Base-by-base conservation (phyloP, 768 basidiomycete species). In the Suillus bovinus region DNA sequence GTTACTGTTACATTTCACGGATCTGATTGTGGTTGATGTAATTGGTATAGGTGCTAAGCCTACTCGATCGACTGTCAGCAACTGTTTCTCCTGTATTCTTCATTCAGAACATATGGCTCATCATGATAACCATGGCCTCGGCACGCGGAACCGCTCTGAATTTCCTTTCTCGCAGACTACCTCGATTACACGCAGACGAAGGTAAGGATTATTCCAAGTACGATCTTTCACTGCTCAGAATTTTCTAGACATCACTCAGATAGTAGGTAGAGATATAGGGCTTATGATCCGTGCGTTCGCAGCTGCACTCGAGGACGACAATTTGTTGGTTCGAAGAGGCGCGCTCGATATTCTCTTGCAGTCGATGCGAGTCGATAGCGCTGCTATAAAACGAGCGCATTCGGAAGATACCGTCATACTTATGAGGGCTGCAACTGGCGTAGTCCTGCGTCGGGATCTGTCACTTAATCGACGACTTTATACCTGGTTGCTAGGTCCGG, bases 201-300 rank as follows among this genome's bases (percentile, higher is more conserved):
- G 90, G 92, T 91, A 66, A 66, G 73, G 24, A 41, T 58, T 36
- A 8, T 59, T 29, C 16, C 55, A n/a, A 41, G 17, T 24, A 42
- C 38, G 39, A 33, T 50, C 11, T 47, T 7, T n/a, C 39, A 31
- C 65, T 27, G 44, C 62, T 68, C 22, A 50, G 65, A 52, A 39
- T 54, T 14, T 0, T 60, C 34, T 52, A 81, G 91, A 91, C 67
- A 85, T 93, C 29, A 82, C 85, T 0, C 74, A 80, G 5, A 86
- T 93, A 34, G 84, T 94, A 13, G 95, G 94, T 4, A 84, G 85
- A 53, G 94, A 97, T 70, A 85, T 94, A 54, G 97, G 96, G 2
- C 80, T 99, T 56, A 93, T 99, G 90, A 90, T 99, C 60, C 85
- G 97, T 52, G 96, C 93, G 0, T 93, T 98, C 63, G 82, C 94